Conservation (phyloP, 306 rosid genomes). For the Mucuna pruriens region DNA sequence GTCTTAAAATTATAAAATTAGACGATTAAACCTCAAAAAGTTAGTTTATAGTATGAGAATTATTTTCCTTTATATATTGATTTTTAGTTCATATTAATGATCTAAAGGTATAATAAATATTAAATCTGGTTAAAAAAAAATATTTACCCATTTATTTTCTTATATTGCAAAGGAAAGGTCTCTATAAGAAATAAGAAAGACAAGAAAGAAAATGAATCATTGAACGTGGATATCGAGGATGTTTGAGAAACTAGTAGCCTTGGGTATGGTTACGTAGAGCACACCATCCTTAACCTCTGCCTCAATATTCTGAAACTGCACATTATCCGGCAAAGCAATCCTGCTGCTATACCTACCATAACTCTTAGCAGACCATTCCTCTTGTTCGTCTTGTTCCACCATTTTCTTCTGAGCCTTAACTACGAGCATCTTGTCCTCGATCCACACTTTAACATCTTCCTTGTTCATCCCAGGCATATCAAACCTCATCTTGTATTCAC, state of each 20-base stretch:
- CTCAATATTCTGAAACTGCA: constrained; percentile 70
- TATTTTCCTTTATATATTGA: too few relatives aligned
- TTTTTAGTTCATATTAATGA: too few relatives aligned
- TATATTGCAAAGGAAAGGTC: not conserved
- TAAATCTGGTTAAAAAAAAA: not conserved
- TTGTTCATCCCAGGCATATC: constrained; percentile 92
- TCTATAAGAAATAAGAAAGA: not conserved
- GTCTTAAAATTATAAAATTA: too few relatives aligned
- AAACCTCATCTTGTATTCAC: constrained; percentile 83
- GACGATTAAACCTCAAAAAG: too few relatives aligned
- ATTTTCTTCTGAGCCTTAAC: constrained; percentile 70
- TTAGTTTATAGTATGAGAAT: too few relatives aligned
- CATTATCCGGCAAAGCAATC: constrained; percentile 78
- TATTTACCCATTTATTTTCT: not conserved
- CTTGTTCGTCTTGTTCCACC: not conserved
- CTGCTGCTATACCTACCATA: constrained; percentile 74
- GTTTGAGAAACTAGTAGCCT: constrained; percentile 42
- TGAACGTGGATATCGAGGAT: constrained; percentile 62
- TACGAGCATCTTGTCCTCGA: constrained; percentile 83
- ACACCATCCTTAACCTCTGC: constrained; percentile 92
- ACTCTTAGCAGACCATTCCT: constrained; percentile 74
- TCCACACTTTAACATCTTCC: constrained; percentile 85
- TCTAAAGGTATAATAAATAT: too few relatives aligned
- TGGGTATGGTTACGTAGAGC: constrained; percentile 72
- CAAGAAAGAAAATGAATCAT: constrained; percentile 17